Evolutionary conservation across 257 asterid genomes (phyloP).

Genomic region (Capsicum pubescens): DNA sequence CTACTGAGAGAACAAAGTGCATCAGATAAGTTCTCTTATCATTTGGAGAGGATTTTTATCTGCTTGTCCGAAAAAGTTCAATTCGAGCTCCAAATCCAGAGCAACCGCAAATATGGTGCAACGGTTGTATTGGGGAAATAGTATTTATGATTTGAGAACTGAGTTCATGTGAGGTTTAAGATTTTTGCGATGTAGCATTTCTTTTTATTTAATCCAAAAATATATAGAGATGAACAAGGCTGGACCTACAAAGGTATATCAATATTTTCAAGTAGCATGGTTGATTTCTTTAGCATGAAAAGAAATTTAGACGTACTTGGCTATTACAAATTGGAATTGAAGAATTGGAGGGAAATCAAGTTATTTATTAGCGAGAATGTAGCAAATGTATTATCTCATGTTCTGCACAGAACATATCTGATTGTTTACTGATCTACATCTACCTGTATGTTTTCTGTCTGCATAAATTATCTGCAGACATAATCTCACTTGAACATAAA

Average conservation of each 20-base stretch:
- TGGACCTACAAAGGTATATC: background rate
- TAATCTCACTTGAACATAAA: no score
- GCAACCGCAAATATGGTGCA: background rate
- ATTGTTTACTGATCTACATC: background rate
- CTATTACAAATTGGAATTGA: background rate
- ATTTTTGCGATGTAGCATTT: background rate
- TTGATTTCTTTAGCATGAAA: background rate
- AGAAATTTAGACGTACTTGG: background rate
- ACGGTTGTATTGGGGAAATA: background rate
- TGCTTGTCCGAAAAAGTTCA: background rate
- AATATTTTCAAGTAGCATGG: background rate
- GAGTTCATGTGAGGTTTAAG: background rate
- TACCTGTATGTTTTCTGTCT: background rate
- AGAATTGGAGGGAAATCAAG: background rate
- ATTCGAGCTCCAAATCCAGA: background rate
- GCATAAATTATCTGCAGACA: background rate
- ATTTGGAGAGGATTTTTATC: background rate
- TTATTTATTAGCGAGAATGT: background rate
- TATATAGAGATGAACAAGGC: background rate
- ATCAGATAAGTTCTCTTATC: background rate
- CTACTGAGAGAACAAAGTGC: background rate
- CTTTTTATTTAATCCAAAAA: background rate
- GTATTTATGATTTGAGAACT: background rate
- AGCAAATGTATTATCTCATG: background rate
- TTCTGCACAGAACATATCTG: background rate